Conservation (phyloP, 2,329 filamentous ascomycete species). For the Teratosphaeria nubilosa region DNA sequence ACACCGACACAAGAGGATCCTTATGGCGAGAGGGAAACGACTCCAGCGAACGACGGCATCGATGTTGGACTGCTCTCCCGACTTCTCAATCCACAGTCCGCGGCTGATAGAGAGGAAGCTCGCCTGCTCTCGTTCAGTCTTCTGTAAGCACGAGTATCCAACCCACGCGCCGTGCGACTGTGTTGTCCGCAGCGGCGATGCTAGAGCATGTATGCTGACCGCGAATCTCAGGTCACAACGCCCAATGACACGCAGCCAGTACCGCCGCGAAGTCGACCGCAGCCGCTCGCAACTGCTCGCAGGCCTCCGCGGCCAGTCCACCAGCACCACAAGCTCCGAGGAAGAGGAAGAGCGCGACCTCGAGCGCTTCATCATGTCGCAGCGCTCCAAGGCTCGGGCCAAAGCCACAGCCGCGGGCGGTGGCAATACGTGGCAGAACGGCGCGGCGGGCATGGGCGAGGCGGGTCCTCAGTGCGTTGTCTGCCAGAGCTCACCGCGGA, state of each 20-base stretch:
- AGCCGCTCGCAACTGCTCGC: conserved; percentile 59
- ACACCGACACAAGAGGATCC: conserved; percentile 65
- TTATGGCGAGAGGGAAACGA: conserved; percentile 40
- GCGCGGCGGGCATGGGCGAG: conserved; percentile 63
- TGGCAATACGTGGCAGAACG: conserved; percentile 51
- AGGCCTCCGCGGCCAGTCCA: conserved; percentile 31
- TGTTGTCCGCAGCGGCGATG: no score
- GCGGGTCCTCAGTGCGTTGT: conserved; percentile 82
- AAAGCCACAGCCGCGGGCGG: conserved; percentile 6
- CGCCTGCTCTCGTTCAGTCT: conserved; percentile 72
- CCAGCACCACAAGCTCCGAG: conserved; percentile 23
- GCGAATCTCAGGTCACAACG: conserved; percentile 29
- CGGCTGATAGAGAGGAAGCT: conserved; percentile 72
- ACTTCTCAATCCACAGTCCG: conserved; percentile 68
- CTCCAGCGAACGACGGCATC: conserved; percentile 35
- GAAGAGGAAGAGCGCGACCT: conserved; percentile 50
- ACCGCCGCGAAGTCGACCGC: conserved; percentile 55
- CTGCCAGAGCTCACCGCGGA: conserved; percentile 76
- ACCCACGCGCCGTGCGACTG: no score
- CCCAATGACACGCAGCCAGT: conserved; percentile 74
- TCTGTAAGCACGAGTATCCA: conserved; percentile 8
- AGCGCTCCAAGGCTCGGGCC: conserved; percentile 39
- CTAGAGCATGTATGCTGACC: background rate
- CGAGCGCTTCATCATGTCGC: conserved; percentile 49
- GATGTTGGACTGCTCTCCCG: conserved; percentile 49